Conservation (phyloP, 257 asterid species). For the Solanum boliviense region DNA sequence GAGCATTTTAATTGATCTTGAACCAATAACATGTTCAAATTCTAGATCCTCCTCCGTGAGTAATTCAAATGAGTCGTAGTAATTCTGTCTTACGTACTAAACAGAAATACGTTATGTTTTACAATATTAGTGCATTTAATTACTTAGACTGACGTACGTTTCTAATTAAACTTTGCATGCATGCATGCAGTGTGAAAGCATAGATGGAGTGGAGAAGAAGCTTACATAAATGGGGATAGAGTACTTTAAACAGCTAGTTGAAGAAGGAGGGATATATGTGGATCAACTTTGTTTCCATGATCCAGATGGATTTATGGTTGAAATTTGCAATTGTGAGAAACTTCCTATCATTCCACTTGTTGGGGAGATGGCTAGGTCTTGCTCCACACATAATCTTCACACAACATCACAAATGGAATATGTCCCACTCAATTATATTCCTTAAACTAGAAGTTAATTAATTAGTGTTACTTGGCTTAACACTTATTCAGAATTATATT, state of each 20-base stretch:
- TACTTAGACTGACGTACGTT: background rate
- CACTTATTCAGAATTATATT: background rate
- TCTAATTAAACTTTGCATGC: background rate
- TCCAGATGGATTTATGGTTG: constrained; percentile 91
- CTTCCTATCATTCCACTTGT: constrained; percentile 67
- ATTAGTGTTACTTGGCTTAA: background rate
- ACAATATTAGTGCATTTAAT: background rate
- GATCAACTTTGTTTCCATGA: constrained; percentile 88
- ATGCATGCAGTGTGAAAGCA: constrained; percentile 70
- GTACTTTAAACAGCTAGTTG: constrained; percentile 59
- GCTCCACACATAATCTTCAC: constrained; percentile 50
- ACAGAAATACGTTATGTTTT: background rate
- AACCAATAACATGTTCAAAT: no score
- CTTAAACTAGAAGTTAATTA: background rate
- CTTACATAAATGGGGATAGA: constrained; percentile 58
- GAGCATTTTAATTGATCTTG: background rate
- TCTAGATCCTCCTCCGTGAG: background rate
- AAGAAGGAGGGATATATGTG: constrained; percentile 77
- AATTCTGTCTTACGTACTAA: background rate
- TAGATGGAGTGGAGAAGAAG: constrained; percentile 74
- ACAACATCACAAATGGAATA: constrained; percentile 32
- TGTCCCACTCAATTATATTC: constrained; percentile 1
- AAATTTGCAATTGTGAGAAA: constrained; percentile 85
- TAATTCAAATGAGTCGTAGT: no score
- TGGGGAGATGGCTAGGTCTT: constrained; percentile 56